Evolutionary conservation across 2,329 filamentous ascomycete species (phyloP), one percentile per base, ranked within the genome.

Genomic region (Colletotrichum acutatum): DNA sequence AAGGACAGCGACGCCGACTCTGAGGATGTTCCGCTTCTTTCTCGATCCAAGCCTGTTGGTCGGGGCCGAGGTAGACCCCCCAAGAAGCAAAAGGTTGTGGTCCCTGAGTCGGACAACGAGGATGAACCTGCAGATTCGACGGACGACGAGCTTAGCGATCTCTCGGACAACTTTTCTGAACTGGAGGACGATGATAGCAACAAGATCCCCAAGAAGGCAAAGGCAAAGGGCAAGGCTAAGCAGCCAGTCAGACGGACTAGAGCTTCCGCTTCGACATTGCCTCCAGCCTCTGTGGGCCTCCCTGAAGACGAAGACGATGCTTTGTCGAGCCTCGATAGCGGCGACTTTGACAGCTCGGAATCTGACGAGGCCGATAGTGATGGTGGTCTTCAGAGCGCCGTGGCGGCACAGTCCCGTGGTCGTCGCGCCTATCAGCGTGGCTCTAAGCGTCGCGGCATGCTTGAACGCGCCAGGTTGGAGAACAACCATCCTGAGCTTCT

Each of bases 401-500:
- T 73, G 19, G 72, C 49, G 26, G 70, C 68, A 57, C 76, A 80
- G 34, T 75, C 78, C 4, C 68, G 66, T 8, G 74, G 73, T 5
- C 83, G 83, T 28, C 85, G 82, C 24, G 83, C 78, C 5, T 85
- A 78, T 74, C 71, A 65, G 9, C 59, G 46, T 74, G 82, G 60
- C 69, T 72, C 24, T 56, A 67, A 3, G 78, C 75, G 46, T 79
- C 78, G 75, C 32, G 64, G 74, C 34, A 79, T 80, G 75, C 83
- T 78, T 42, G 86, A 94, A 82, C 90, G 95, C 64, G 83, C 85
- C 67, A 92, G 92, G 74, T 89, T 98, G 1, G 94, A 95, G 76
- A 81, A 84, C 24, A 86, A 93, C 63, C 97, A 99, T 80, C 95
- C 96, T 0, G 89, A 91, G 66, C 89, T 99, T 53, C 86, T 84